Base-by-base conservation (phyloP, 208 protist genomes). In the Acanthamoeba healyi region DNA sequence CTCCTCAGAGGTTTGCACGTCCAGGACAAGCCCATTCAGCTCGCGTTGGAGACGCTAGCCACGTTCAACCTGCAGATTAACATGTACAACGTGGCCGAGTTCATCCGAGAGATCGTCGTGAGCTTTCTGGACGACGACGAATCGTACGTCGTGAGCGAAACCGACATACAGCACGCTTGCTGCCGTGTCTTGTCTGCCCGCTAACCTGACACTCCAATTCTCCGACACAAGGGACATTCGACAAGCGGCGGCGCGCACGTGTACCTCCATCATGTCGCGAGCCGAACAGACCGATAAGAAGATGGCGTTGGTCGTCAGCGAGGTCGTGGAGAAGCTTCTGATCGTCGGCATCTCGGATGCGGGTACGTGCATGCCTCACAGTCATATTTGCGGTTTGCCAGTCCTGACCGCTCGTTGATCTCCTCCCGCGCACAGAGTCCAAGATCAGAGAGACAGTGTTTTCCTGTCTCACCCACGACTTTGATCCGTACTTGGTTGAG, bases 1-100 rank as follows among this genome's bases (percentile, higher is more conserved):
- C 12, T 26, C 54, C 54, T 12, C 22, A 61, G 54, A 67, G 61
- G 10, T n/a, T 32, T 67, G 10, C 19, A 67, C 97, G 4, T 96
- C 97, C 38, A 86, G 46, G 77, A 46, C 38, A 56, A 46, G 38
- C 38, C 46, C 34, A 91, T 26, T 5, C 84, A 91, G 44, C 89
- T 98, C 1, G 97, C 97, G 0, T 94, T 98, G 17, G 36, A 96
- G 6, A 97, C 98, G 15, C 81, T 98, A 6, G 96, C 96, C 19
- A 90, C 67, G 5, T 98, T 98, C 91, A 96, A 98, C 89, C 96
- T 98, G 40, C 40, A 70, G 1, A 94, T 94, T 29, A 58, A 56
- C 0, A 93, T 95, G n/a, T 94, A 98, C 82, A 67, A 88, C 26
- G 87, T 98, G 2, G 86, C 77, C 15, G 84, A 97, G 17, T 98